Base-by-base conservation (phyloP, 495 filamentous ascomycete genomes). In the Stereocaulon alpinum region DNA sequence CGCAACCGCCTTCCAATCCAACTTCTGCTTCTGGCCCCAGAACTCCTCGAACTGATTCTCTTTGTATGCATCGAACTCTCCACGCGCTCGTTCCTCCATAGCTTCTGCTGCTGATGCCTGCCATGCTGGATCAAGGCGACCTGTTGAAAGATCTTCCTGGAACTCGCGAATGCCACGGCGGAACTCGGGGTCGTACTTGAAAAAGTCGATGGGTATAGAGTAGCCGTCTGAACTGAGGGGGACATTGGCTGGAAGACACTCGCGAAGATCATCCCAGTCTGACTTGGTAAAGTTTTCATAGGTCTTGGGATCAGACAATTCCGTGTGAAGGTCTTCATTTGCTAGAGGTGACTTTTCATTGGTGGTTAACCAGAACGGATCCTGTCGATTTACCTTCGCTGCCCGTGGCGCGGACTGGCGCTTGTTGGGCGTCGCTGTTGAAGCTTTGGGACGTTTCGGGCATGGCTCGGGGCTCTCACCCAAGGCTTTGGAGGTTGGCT, bases 61-160 rank as follows among this genome's bases (percentile, higher is more conserved):
- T 66, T 89, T 84, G 68, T 80, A 87, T 7, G 77, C 71, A 61
- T 92, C 83, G 63, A 86, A 92, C 20, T 79, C 73, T n/a, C 89
- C 88, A 2, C 74, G 68, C n/a, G 73, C 71, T 48, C 88, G 80
- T 63, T 82, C 73, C 56, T 76, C 65, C 66, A 84, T 79, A 7
- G 88, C 87, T 44, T 73, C 63, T 64, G 79, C 77, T 4, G 88
- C 88, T 61, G 86, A 73, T 11, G 63, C 69, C 53, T 84, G 74
- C 88, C 88, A 93, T 61, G 79, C 76, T 0, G 80, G 77, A 61
- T 82, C 80, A 62, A 86, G 81, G 18, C 74, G 77, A 40, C 88
- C 88, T 32, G 76, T 69, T 32, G 71, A 63, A 3, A 91, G 74
- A 64, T 88, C 80, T 18, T 82, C 69, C 60, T 84, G 80, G 57